phyloP scores from a whole-genome alignment of 2,329 filamentous ascomycete genomes.

The Sporothrix globosa region DNA sequence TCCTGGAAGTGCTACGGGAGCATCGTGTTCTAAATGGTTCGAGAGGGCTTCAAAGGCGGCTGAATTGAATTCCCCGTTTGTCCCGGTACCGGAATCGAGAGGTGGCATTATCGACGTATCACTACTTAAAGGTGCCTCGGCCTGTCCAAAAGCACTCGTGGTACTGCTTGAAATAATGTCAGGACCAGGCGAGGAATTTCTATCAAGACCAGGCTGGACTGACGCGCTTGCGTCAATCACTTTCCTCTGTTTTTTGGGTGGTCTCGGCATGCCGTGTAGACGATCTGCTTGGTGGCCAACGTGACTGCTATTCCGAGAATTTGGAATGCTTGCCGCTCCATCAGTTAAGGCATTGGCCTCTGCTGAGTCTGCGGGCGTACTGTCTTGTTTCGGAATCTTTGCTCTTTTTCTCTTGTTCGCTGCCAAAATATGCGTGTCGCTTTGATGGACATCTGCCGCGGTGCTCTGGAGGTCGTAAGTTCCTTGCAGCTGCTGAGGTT shows the following conservation, averaged over 20 bases:
- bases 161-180: constrained; percentile 15
- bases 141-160: constrained; percentile 1
- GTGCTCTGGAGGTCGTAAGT: not conserved
- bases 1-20: constrained; percentile 32
- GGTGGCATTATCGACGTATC: constrained; percentile 31
- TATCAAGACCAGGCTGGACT: constrained; percentile 36
- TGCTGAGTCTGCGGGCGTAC: not conserved
- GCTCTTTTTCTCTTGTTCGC: constrained; percentile 43
- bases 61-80: constrained; percentile 27
- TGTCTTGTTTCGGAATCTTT: constrained; percentile 35
- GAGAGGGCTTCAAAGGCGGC: constrained; percentile 34
- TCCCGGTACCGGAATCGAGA: constrained; percentile 23
- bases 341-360: constrained; percentile 1
- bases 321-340: not conserved
- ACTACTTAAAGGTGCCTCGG: constrained; percentile 11
- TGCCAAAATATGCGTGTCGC: constrained; percentile 16
- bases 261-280: constrained; percentile 25
- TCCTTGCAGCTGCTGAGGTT: constrained; percentile 11
- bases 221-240: constrained; percentile 40
- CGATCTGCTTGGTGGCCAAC: constrained; percentile 32
- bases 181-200: constrained; percentile 29
- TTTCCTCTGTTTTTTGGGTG: constrained; percentile 47
- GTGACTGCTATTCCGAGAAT: constrained; percentile 10
- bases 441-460: constrained; percentile 22
- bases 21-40: constrained; percentile 33